Percentiles rank a stretch among this genome's conserved stretches.
These are phyloP conservation scores for Zasmidium angulare DNA, from an alignment of 2,329 filamentous ascomycete genomes.

Conservation along the genomic window DNA sequence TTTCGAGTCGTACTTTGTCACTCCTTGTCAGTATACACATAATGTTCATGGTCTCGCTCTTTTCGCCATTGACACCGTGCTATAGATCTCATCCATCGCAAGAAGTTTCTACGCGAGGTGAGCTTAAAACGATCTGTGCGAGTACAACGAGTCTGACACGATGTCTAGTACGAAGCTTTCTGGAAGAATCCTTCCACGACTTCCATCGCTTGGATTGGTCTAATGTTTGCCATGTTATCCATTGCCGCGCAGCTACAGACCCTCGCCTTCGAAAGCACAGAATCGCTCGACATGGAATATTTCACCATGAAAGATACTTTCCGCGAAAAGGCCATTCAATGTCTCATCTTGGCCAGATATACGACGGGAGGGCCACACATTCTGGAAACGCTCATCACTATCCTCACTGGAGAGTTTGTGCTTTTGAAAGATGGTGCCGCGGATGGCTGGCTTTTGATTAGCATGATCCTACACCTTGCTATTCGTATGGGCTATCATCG, in stretches of 20 bases:
- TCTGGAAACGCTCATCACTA: background rate
- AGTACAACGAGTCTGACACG: background rate
- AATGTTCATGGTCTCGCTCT: background rate
- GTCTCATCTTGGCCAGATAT: background rate
- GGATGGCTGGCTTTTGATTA: slow-evolving; percentile 3
- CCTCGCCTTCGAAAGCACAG: background rate
- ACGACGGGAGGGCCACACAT: background rate
- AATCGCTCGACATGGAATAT: background rate
- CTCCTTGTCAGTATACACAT: slow-evolving; percentile 1
- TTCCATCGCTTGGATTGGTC: slow-evolving; percentile 45
- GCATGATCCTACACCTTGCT: slow-evolving; percentile 4
- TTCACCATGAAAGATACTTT: background rate
- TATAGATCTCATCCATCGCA: slow-evolving; percentile 2
- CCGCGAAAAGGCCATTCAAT: slow-evolving; percentile 2
- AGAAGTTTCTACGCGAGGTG: slow-evolving; percentile 6
- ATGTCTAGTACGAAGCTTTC: slow-evolving; percentile 43
- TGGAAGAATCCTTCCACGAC: slow-evolving; percentile 41
- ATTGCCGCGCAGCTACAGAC: slow-evolving; percentile 6
- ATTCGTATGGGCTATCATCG: slow-evolving; percentile 10
- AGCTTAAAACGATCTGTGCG: background rate
- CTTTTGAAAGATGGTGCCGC: slow-evolving; percentile 1
- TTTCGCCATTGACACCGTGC: background rate
- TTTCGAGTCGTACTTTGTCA: slow-evolving; percentile 7
- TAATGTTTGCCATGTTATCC: slow-evolving; percentile 43
- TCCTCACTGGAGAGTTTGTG: slow-evolving; percentile 1